Evolutionary conservation across 352 stramenopile species (phyloP), one percentile per base, ranked within the genome.

Genomic region (Globisporangium emineosum): DNA sequence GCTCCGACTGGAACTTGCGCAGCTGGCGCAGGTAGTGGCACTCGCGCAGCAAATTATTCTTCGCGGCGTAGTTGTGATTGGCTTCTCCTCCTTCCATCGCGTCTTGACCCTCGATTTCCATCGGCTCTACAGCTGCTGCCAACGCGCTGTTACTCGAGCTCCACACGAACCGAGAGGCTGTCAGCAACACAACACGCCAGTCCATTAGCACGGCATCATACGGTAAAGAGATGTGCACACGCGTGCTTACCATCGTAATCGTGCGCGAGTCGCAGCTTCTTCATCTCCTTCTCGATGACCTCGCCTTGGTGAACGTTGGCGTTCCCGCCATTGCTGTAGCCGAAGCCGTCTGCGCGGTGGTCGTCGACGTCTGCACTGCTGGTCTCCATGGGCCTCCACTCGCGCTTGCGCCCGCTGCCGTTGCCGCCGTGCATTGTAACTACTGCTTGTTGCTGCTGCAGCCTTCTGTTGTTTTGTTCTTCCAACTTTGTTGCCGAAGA

Each of bases 11-110:
- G 63, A 90, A 92, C 60, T 78, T 82, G 50, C 85, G 81, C 59
- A 90, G 61, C 60, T 93, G 85, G 8, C 85, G 85, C 60, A 91
- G 54, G 61, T 85, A 91, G 60, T 93, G 85, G 45, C 87, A 84
- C 66, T 93, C 79, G 35, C 79, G 69, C 42, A 93, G 71, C 68
- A 89, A 73, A 5, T 75, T 61, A 62, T 93, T 93, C 35, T 77
- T 77, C 30, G 75, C 63, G 0, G 70, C 60, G 68, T 91, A 93
- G 32, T 67, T 66, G 25, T 71, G 54, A 64, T 69, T 51, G 27
- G 59, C 3, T 42, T 64, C 57, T 73, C 54, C 65, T 66, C 68
- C n/a, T 68, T 17, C 45, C 5, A n/a, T 33, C 9, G 53, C 64
- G 15, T 78, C 69, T 50, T 73, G 71, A 3, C 51, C 62, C 9